phyloP scores from a whole-genome alignment of 2,329 filamentous ascomycete genomes.

The Aspergillus clavatus region DNA sequence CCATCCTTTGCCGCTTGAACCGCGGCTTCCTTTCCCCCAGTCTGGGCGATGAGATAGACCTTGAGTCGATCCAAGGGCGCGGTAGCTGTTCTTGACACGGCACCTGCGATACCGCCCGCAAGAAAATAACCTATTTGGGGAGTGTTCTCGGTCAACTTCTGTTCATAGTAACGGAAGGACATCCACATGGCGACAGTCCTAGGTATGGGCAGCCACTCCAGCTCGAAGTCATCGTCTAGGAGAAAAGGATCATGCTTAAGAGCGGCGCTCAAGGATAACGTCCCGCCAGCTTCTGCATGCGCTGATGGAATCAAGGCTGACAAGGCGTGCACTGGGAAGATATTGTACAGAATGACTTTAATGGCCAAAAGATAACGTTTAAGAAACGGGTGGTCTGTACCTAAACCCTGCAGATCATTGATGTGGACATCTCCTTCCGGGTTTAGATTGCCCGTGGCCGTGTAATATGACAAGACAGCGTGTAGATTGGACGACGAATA shows the following conservation, averaged over 20 bases:
- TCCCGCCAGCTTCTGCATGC: slow-evolving; percentile 28
- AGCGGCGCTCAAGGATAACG: slow-evolving; percentile 21
- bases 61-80: slow-evolving; percentile 95
- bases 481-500: slow-evolving; percentile 60
- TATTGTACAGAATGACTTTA: slow-evolving; percentile 33
- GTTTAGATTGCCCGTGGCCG: slow-evolving; percentile 81
- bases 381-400: slow-evolving; percentile 56
- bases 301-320: slow-evolving; percentile 30
- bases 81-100: slow-evolving; percentile 89
- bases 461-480: slow-evolving; percentile 85
- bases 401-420: slow-evolving; percentile 90
- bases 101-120: slow-evolving; percentile 90
- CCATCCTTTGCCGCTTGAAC: slow-evolving; percentile 66
- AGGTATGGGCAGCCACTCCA: slow-evolving; percentile 41
- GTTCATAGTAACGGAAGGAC: slow-evolving; percentile 41
- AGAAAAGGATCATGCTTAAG: slow-evolving; percentile 27
- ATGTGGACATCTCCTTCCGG: slow-evolving; percentile 91
- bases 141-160: slow-evolving; percentile 44
- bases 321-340: slow-evolving; percentile 31
- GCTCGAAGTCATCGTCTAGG: slow-evolving; percentile 33
- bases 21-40: slow-evolving; percentile 56
- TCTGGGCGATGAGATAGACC: slow-evolving; percentile 94
- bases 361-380: slow-evolving; percentile 31
- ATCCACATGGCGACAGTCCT: slow-evolving; percentile 42
- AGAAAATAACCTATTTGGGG: slow-evolving; percentile 80